Conservation (phyloP, 202 grass and related monocot genomes). For the Tripidium arundinaceum region DNA sequence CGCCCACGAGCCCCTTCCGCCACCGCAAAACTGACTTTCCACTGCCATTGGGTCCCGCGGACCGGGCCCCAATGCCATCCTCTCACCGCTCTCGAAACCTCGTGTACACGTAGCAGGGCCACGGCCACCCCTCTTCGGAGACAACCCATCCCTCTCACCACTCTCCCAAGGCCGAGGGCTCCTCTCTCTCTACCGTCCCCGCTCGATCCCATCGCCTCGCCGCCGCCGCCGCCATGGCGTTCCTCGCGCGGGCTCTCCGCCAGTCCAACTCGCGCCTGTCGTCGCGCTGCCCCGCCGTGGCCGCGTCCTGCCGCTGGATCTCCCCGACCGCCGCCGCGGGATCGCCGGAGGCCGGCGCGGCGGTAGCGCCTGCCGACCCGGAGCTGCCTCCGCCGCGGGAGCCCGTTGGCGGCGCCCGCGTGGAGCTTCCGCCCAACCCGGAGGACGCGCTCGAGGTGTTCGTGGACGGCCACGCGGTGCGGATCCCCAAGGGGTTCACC, state of each 20-base stretch:
- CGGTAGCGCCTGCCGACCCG: constrained; percentile 38
- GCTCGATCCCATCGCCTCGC: constrained; percentile 42
- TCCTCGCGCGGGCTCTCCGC: constrained; percentile 71
- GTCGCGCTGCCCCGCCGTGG: neutral
- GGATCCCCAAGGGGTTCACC: constrained; percentile 93
- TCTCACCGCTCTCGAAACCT: neutral
- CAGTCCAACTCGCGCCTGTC: constrained; percentile 52
- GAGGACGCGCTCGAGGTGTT: constrained; percentile 95
- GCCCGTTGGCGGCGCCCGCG: constrained; percentile 67
- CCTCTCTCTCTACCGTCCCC: neutral
- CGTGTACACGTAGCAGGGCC: neutral
- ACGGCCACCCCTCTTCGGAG: neutral
- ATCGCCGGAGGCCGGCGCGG: constrained; percentile 55
- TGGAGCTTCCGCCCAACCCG: constrained; percentile 60
- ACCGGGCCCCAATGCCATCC: neutral
- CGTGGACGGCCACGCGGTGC: constrained; percentile 86
- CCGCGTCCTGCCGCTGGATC: constrained; percentile 66
- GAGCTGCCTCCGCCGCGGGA: constrained; percentile 33
- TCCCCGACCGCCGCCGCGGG: constrained; percentile 50
- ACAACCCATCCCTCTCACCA: neutral
- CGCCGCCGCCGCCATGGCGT: constrained; percentile 54
- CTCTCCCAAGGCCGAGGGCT: constrained; percentile 29
- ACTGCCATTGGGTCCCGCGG: rapidly evolving
- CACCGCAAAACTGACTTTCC: neutral
- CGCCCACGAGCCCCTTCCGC: neutral